Conservation (phyloP, 345 rosid species). For the Leavenworthia alabamica region DNA sequence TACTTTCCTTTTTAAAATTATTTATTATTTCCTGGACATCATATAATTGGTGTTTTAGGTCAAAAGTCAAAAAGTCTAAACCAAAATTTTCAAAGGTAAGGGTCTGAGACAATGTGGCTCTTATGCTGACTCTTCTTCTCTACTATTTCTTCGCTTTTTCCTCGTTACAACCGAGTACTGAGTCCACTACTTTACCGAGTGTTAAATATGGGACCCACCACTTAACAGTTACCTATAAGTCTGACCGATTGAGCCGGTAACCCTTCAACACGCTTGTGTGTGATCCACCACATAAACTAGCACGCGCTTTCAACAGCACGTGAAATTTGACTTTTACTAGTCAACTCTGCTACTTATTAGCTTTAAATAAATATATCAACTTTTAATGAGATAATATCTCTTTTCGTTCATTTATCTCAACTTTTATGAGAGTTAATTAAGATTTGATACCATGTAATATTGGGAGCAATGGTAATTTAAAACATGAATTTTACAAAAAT, state of each 20-base stretch:
- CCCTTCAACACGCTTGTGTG: constrained; percentile 19
- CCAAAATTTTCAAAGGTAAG: constrained; percentile 18
- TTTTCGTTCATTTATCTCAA: too few relatives aligned
- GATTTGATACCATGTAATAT: too few relatives aligned
- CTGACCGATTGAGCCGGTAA: constrained; percentile 22
- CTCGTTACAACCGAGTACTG: background rate
- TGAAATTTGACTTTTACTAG: constrained; percentile 21
- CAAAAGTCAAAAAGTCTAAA: constrained; percentile 27
- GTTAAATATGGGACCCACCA: background rate
- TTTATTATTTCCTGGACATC: background rate
- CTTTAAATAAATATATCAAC: too few relatives aligned
- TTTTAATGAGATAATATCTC: too few relatives aligned
- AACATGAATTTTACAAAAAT: too few relatives aligned
- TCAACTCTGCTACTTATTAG: constrained; percentile 9
- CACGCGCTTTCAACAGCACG: constrained; percentile 29
- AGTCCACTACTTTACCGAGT: background rate
- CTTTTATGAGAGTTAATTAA: too few relatives aligned
- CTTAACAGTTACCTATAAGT: background rate
- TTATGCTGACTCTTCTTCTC: constrained; percentile 19
- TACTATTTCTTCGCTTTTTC: background rate
- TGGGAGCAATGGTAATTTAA: too few relatives aligned
- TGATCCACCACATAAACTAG: background rate
- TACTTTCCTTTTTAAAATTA: background rate
- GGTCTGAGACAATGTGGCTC: background rate
- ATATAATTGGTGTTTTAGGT: background rate